Evolutionary conservation across 768 basidiomycete species (phyloP).

Genomic region (Suillus variegatus): DNA sequence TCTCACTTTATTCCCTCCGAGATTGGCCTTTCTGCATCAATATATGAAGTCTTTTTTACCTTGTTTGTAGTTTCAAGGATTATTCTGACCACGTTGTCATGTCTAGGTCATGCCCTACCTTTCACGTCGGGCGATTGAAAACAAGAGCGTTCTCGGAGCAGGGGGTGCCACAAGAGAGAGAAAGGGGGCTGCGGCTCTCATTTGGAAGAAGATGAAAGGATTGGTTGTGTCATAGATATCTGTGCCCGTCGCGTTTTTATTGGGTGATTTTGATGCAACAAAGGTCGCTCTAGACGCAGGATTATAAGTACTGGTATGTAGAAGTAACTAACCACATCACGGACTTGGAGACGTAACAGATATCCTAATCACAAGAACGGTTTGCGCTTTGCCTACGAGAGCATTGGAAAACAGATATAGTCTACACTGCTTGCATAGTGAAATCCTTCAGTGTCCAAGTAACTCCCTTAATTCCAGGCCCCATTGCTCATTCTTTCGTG

Average conservation of each 20-base stretch:
- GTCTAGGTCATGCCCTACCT: conserved; percentile 87
- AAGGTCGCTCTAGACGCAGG: background rate
- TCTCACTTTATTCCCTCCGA: conserved; percentile 4
- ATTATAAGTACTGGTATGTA: background rate
- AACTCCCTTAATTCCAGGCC: conserved; percentile 56
- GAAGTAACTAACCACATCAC: background rate
- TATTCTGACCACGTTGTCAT: conserved; percentile 16
- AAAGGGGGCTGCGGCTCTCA: conserved; percentile 26
- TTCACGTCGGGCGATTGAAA: conserved; percentile 86
- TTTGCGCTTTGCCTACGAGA: background rate
- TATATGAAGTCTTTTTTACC: background rate
- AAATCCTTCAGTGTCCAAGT: conserved; percentile 24
- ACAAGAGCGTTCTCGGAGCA: conserved; percentile 81
- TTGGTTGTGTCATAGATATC: background rate
- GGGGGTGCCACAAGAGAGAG: conserved; percentile 56
- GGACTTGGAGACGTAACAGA: background rate
- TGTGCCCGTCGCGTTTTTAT: background rate
- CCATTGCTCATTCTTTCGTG: conserved; percentile 68
- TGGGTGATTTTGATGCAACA: background rate
- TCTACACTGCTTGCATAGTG: background rate
- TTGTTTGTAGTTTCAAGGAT: background rate
- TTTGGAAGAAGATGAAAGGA: conserved; percentile 36
- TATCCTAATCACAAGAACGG: background rate
- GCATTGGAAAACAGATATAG: background rate
- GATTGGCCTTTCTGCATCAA: background rate